phyloP scores from a whole-genome alignment of 1,284 basidiomycete genomes.

The Fistulinella staudtii region DNA sequence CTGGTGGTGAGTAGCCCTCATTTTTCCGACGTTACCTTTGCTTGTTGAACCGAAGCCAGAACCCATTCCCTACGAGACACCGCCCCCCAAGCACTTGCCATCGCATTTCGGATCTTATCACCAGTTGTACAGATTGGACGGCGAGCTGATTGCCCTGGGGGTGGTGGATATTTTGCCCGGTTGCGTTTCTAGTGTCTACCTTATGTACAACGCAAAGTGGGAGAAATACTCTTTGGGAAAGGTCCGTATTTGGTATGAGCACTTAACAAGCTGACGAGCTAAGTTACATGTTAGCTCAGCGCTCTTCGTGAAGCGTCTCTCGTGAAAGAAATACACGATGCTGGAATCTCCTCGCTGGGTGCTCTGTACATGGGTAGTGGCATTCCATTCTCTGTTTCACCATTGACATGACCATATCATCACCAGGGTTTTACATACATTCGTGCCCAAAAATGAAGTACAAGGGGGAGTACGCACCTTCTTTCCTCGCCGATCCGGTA shows the following conservation, averaged over 20 bases:
- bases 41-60: conserved; percentile 36
- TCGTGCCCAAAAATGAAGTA: conserved; percentile 95
- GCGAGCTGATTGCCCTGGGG: conserved; percentile 78
- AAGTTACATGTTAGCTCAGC: conserved; percentile 56
- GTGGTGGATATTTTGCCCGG: conserved; percentile 89
- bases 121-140: conserved; percentile 81
- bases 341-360: conserved; percentile 59
- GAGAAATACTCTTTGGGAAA: conserved; percentile 82
- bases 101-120: conserved; percentile 81
- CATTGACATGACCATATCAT: not conserved
- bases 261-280: conserved; percentile 3
- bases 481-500: conserved; percentile 86
- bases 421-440: conserved; percentile 84
- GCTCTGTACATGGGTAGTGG: conserved; percentile 81
- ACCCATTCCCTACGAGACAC: conserved; percentile 54
- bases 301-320: conserved; percentile 78
- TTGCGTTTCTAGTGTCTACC: conserved; percentile 95
- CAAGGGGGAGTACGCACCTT: conserved; percentile 90
- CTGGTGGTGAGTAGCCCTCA: conserved; percentile 49
- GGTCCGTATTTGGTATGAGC: conserved; percentile 36
- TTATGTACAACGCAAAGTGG: conserved; percentile 85
- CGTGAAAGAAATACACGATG: conserved; percentile 66
- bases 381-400: not conserved
- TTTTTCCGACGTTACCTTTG: not conserved
- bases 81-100: conserved; percentile 57